Conservation (phyloP, 2,329 filamentous ascomycete genomes). For the Rhytidhysteron rufulum region DNA sequence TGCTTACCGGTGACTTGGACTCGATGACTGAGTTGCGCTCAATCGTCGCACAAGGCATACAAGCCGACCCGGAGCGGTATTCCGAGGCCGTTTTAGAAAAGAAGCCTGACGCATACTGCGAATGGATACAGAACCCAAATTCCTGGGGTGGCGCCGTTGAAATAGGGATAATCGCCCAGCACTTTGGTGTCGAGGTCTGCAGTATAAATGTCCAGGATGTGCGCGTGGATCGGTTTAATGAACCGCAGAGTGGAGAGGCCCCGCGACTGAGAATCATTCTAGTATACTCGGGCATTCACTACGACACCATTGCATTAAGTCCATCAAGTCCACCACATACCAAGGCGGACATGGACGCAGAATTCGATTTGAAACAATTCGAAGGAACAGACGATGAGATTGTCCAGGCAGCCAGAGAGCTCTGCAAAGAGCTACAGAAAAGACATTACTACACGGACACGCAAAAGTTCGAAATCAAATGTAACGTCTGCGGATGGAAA, state of each 20-base stretch:
- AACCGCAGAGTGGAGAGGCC: slow-evolving; percentile 55
- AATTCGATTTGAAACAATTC: slow-evolving; percentile 77
- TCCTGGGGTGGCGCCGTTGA: slow-evolving; percentile 93
- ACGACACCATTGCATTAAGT: slow-evolving; percentile 80
- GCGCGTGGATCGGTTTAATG: slow-evolving; percentile 72
- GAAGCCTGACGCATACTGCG: slow-evolving; percentile 68
- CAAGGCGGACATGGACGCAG: slow-evolving; percentile 59
- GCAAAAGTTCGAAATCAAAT: slow-evolving; percentile 71
- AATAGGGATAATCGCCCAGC: slow-evolving; percentile 75
- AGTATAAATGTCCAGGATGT: slow-evolving; percentile 74
- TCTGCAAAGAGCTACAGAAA: slow-evolving; percentile 59
- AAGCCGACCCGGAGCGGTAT: slow-evolving; percentile 68
- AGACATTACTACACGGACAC: slow-evolving; percentile 89
- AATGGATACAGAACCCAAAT: slow-evolving; percentile 73
- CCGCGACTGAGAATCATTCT: slow-evolving; percentile 65
- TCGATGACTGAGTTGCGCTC: slow-evolving; percentile 69
- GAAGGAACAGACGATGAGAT: slow-evolving; percentile 54
- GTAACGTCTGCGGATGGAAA: slow-evolving; percentile 68
- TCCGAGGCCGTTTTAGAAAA: slow-evolving; percentile 72
- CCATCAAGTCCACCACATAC: slow-evolving; percentile 53
- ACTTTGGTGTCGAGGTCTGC: slow-evolving; percentile 82
- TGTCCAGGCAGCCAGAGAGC: slow-evolving; percentile 54
- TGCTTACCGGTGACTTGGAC: slow-evolving; percentile 62
- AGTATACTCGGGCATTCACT: slow-evolving; percentile 90
- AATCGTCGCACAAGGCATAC: slow-evolving; percentile 75